Percentiles rank a stretch among this genome's conserved stretches.
These are phyloP conservation scores for Penicillium manginii DNA, from an alignment of 495 filamentous ascomycete species.

Conservation along the genomic window DNA sequence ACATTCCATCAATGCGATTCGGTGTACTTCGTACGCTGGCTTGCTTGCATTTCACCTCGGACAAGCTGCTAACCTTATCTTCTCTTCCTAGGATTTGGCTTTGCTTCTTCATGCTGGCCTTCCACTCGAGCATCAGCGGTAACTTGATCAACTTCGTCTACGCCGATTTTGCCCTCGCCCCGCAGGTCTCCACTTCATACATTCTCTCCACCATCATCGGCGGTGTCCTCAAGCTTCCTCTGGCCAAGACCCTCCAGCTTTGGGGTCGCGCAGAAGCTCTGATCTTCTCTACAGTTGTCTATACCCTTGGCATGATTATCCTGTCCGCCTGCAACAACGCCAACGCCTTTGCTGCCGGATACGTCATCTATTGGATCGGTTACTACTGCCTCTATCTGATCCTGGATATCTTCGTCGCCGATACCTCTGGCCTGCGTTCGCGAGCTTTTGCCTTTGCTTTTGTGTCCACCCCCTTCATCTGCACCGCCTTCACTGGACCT, in stretches of 20 bases:
- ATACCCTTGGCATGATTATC: conserved; percentile 48
- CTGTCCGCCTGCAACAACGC: conserved; percentile 51
- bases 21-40: conserved; percentile 18
- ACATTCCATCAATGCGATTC: not conserved
- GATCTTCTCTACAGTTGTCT: conserved; percentile 41
- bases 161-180: conserved; percentile 38
- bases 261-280: conserved; percentile 64
- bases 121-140: conserved; percentile 40
- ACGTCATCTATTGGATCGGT: conserved; percentile 60
- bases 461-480: conserved; percentile 58
- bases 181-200: conserved; percentile 40
- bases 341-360: conserved; percentile 50
- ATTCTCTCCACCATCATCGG: conserved; percentile 58
- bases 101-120: conserved; percentile 46
- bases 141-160: conserved; percentile 45
- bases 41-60: not conserved
- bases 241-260: conserved; percentile 69
- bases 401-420: conserved; percentile 64
- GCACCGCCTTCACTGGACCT: conserved; percentile 49
- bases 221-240: conserved; percentile 67
- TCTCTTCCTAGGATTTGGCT: conserved; percentile 42
- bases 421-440: conserved; percentile 64
- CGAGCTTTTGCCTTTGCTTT: conserved; percentile 65
- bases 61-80: not conserved
- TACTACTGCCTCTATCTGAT: conserved; percentile 61